phyloP scores from a whole-genome alignment of 352 stramenopile genomes.

The Pseudoperonospora humuli region DNA sequence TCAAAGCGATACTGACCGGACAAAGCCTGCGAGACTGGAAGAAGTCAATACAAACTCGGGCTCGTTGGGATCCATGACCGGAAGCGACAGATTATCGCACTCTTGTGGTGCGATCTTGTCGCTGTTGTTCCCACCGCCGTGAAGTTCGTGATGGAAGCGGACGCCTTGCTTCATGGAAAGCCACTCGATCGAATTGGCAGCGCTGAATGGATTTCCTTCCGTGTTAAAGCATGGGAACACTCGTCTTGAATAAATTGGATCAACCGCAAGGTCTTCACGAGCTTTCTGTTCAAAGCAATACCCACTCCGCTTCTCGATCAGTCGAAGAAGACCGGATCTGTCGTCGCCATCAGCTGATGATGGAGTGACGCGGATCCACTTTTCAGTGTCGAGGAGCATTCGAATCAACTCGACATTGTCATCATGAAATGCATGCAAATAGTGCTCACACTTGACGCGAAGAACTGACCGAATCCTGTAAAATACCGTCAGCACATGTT shows the following conservation, averaged over 20 bases:
- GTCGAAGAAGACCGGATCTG: slow-evolving; percentile 35
- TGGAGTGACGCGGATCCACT: slow-evolving; percentile 65
- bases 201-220: slow-evolving; percentile 59
- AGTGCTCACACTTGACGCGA: slow-evolving; percentile 75
- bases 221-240: slow-evolving; percentile 59
- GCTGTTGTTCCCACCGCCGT: background rate
- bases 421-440: slow-evolving; percentile 68
- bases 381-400: slow-evolving; percentile 83
- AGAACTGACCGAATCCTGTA: slow-evolving; percentile 54
- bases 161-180: slow-evolving; percentile 50
- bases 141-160: slow-evolving; percentile 35
- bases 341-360: slow-evolving; percentile 39
- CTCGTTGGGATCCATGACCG: slow-evolving; percentile 29
- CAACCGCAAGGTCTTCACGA: slow-evolving; percentile 29
- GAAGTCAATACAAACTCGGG: slow-evolving; percentile 66
- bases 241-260: slow-evolving; percentile 58
- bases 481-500: background rate
- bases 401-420: slow-evolving; percentile 76
- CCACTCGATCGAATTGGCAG: slow-evolving; percentile 43
- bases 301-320: slow-evolving; percentile 77
- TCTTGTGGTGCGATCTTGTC: slow-evolving; percentile 3
- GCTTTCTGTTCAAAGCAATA: slow-evolving; percentile 53
- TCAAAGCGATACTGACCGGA: slow-evolving; percentile 32
- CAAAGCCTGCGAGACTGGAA: slow-evolving; percentile 60
- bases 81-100: slow-evolving; percentile 16